These are phyloP conservation scores for Aeschynomene evenia DNA, from an alignment of 306 rosid species.

Conservation along the genomic window DNA sequence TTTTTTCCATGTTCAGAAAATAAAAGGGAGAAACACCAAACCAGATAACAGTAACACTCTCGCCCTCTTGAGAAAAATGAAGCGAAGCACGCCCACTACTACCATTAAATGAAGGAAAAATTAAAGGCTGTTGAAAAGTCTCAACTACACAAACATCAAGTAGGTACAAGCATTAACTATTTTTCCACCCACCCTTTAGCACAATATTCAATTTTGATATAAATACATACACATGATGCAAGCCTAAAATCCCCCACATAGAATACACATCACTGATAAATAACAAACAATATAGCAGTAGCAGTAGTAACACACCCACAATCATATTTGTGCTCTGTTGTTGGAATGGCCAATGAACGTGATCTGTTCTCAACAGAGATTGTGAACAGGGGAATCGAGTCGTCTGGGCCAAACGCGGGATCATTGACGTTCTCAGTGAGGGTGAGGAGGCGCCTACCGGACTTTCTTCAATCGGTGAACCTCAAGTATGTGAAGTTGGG, in stretches of 20 bases:
- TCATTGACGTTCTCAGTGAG: constrained; percentile 82
- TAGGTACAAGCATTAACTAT: constrained; percentile 69
- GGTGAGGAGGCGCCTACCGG: constrained; percentile 80
- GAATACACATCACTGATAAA: too few relatives aligned
- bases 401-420: constrained; percentile 91
- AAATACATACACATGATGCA: neutral
- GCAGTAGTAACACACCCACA: too few relatives aligned
- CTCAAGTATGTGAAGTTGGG: constrained; percentile 94
- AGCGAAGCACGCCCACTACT: constrained; percentile 32
- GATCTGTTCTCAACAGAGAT: constrained; percentile 85
- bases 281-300: too few relatives aligned
- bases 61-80: neutral
- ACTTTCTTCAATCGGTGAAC: constrained; percentile 87
- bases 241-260: neutral
- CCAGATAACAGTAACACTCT: too few relatives aligned
- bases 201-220: neutral
- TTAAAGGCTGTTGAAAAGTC: constrained; percentile 52
- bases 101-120: constrained; percentile 65
- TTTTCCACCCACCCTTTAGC: constrained; percentile 50
- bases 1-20: neutral
- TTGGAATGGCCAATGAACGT: constrained; percentile 62
- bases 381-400: constrained; percentile 83
- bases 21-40: neutral
- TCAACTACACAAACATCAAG: constrained; percentile 60
- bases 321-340: too few relatives aligned